Evolutionary conservation across 2,329 filamentous ascomycete genomes (phyloP), one percentile per base, ranked within the genome.

Genomic region (Ophiostoma pallidulum): DNA sequence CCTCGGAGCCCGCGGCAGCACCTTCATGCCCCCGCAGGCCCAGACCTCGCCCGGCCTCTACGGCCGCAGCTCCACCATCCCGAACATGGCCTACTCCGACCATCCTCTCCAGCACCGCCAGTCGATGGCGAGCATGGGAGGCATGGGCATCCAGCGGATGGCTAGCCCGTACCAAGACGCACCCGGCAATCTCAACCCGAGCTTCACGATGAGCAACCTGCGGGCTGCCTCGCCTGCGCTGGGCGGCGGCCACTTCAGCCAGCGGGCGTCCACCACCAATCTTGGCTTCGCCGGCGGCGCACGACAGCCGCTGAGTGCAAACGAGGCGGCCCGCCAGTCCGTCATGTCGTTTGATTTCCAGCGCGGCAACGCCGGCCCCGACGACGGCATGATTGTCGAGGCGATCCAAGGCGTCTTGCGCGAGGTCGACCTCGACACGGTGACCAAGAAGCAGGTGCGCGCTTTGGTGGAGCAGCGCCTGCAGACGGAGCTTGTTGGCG

Each of bases 391-490:
- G 51, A 96, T 98, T 54, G 75, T 87, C 16, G 86, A 94, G 52
- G 85, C 86, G 2, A 91, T 97, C 53, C 84, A 88, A 59, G 72
- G 75, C 43, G 92, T 92, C 57, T 72, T 98, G 53, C 69, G 74
- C 14, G 91, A 96, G 59, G 89, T 96, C 1, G 91, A 98, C 64
- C 73, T 98, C 36, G 92, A 98, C 63, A 91, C 78, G n/a, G 87
- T 97, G 41, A 98, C 92, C 7, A 98, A 97, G 80, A 98, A 98
- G 71, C 91, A 97, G 69, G 84, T 92, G 48, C 77, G 86, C 43
- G 90, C 86, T 4, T 75, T 97, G 38, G 89, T 95, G 12, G 92
- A 98, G 69, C 89, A 96, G 70, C 79, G 90, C 59, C 68, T 98
- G 53, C 91, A 96, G 69, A 91, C 86, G 4, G 89, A 95, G 63